Evolutionary conservation across 805 yeast species (phyloP).

Genomic region (Wilhelminamyces savonicus): DNA sequence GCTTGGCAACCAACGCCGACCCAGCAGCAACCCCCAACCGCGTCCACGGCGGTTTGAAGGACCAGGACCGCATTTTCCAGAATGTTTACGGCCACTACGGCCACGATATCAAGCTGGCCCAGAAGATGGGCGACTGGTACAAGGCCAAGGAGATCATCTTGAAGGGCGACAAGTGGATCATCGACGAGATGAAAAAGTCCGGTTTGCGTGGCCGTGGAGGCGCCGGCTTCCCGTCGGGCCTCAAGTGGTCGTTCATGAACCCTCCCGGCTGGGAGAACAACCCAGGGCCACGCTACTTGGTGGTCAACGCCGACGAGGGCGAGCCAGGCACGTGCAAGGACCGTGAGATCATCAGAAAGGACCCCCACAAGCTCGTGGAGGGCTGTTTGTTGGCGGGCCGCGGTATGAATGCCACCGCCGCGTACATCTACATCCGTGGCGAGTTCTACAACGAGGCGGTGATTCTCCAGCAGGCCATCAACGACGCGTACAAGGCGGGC

Average conservation of each 20-base stretch:
- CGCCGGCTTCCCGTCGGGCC: constrained; percentile 89
- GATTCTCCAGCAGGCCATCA: constrained; percentile 70
- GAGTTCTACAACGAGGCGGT: constrained; percentile 82
- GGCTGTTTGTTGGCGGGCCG: constrained; percentile 89
- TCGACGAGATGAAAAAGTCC: constrained; percentile 77
- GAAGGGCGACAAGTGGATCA: constrained; percentile 87
- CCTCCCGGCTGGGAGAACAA: constrained; percentile 95
- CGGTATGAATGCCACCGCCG: constrained; percentile 91
- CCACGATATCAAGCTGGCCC: constrained; percentile 64
- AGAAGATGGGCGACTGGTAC: constrained; percentile 86
- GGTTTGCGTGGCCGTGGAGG: constrained; percentile 92
- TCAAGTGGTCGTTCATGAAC: constrained; percentile 91
- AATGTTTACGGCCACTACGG: constrained; percentile 75
- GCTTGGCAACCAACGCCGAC: constrained; percentile 43
- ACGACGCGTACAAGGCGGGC: constrained; percentile 81
- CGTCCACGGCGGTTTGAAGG: constrained; percentile 68
- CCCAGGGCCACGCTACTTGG: constrained; percentile 81
- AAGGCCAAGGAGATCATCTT: constrained; percentile 79
- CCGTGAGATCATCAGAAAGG: constrained; percentile 85
- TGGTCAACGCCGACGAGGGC: constrained; percentile 91
- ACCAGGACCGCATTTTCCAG: constrained; percentile 83
- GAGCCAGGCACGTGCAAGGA: constrained; percentile 95
- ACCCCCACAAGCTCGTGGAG: constrained; percentile 86
- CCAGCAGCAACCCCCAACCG: constrained; percentile 45
- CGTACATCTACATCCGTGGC: constrained; percentile 86